Evolutionary conservation across 371 early-diverging fungal species (phyloP).

Genomic region (Syncephalastrum contaminatum): DNA sequence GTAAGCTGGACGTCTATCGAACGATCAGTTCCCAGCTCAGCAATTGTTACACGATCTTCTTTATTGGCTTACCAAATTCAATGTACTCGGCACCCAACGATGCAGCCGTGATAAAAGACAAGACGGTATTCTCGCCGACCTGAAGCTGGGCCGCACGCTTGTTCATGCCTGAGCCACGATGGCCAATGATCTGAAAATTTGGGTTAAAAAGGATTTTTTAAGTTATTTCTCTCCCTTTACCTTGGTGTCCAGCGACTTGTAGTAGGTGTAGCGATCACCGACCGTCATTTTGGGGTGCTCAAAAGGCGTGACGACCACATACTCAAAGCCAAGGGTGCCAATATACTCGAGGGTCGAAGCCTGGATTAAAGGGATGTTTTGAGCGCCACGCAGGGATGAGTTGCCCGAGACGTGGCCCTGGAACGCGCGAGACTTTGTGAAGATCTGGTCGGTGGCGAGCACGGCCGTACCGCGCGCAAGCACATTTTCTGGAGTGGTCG

Average conservation of each 20-base stretch:
- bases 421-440: constrained; percentile 39
- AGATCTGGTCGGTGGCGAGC: constrained; percentile 49
- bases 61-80: constrained; percentile 76
- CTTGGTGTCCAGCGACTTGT: constrained; percentile 64
- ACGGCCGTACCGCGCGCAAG: constrained; percentile 63
- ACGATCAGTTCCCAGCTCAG: not conserved
- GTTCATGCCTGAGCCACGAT: constrained; percentile 96
- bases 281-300: constrained; percentile 57
- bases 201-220: not conserved
- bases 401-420: constrained; percentile 34
- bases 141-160: constrained; percentile 61
- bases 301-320: constrained; percentile 68
- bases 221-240: constrained; percentile 17
- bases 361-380: constrained; percentile 62
- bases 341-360: constrained; percentile 54
- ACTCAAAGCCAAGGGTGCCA: constrained; percentile 65
- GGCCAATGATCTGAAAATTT: constrained; percentile 75
- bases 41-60: not conserved
- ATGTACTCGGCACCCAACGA: constrained; percentile 88
- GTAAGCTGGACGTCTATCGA: constrained; percentile 91
- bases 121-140: constrained; percentile 92
- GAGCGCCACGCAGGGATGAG: constrained; percentile 41
- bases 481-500: constrained; percentile 34
- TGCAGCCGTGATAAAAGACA: constrained; percentile 88
- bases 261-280: constrained; percentile 62